Conservation (phyloP, 192 early-diverging fungal species). For the Oehlia diaphana region DNA sequence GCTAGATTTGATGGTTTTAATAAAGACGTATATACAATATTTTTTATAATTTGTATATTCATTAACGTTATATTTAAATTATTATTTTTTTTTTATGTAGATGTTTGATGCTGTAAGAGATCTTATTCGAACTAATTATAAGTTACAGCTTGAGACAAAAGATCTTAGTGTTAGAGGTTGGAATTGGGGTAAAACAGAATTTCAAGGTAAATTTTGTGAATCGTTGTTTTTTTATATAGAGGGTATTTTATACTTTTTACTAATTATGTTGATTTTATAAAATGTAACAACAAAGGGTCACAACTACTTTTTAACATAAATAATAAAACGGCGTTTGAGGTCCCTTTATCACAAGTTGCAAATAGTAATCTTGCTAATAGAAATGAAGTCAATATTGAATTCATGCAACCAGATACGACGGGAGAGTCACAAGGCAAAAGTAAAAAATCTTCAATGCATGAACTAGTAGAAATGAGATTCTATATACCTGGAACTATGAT, state of each 20-base stretch:
- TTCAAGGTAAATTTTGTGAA: constrained; percentile 54
- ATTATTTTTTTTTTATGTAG: constrained; percentile 42
- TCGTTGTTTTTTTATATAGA: no score
- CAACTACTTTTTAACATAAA: constrained; percentile 80
- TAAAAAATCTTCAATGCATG: constrained; percentile 64
- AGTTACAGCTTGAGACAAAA: constrained; percentile 72
- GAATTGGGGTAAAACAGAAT: constrained; percentile 95
- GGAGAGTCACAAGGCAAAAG: constrained; percentile 43
- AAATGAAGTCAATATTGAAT: constrained; percentile 92
- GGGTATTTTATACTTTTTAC: neutral
- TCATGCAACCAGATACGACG: constrained; percentile 64
- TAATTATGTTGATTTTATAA: neutral
- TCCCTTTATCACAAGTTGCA: constrained; percentile 85
- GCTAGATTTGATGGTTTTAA: constrained; percentile 91
- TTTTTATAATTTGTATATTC: neutral
- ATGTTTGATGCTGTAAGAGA: constrained; percentile 82
- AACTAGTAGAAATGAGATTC: constrained; percentile 88
- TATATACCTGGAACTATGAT: constrained; percentile 82
- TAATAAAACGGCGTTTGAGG: constrained; percentile 86
- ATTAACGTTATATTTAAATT: neutral
- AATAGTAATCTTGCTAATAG: constrained; percentile 83
- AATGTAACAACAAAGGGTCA: constrained; percentile 36
- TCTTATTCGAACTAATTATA: constrained; percentile 68
- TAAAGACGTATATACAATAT: constrained; percentile 54
- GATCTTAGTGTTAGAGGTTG: constrained; percentile 90